These are phyloP conservation scores for Casaregolazyma lundiana DNA, from an alignment of 1,139 yeast species.

Conservation along the genomic window DNA sequence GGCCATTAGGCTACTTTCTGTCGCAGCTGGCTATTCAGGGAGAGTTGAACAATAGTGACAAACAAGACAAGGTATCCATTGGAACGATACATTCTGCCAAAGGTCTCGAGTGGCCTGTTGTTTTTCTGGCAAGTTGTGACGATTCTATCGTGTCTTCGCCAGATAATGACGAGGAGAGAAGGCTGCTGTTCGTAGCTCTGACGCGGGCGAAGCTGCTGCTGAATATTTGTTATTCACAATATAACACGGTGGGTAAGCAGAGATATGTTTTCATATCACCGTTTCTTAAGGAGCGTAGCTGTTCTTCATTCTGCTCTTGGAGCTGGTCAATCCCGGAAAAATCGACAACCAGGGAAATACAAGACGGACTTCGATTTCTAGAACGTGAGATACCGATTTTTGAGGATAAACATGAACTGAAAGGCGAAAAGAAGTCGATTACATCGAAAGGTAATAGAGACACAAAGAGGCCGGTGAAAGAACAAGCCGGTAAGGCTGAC, in stretches of 20 bases:
- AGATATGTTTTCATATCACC: background rate
- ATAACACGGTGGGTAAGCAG: background rate
- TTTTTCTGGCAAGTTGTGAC: slow-evolving; percentile 50
- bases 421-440: too few species aligned
- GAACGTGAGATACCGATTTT: background rate
- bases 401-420: too few species aligned
- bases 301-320: background rate
- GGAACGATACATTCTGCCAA: slow-evolving; percentile 90
- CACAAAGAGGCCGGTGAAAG: too few species aligned
- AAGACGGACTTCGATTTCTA: background rate
- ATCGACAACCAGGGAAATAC: background rate
- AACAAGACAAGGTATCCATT: slow-evolving; percentile 35
- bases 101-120: slow-evolving; percentile 94
- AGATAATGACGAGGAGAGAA: slow-evolving; percentile 68
- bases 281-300: background rate
- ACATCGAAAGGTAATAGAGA: too few species aligned
- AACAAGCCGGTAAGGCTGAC: too few species aligned
- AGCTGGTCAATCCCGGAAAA: too few species aligned
- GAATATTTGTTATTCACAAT: slow-evolving; percentile 28
- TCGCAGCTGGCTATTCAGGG: slow-evolving; percentile 58
- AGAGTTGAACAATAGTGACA: slow-evolving; percentile 29
- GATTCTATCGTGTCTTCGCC: slow-evolving; percentile 35
- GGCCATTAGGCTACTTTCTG: slow-evolving; percentile 45
- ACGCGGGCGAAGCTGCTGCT: slow-evolving; percentile 69
- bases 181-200: slow-evolving; percentile 82